Conservation (phyloP, 208 protist species). For the Plasmodiophora brassicae region DNA sequence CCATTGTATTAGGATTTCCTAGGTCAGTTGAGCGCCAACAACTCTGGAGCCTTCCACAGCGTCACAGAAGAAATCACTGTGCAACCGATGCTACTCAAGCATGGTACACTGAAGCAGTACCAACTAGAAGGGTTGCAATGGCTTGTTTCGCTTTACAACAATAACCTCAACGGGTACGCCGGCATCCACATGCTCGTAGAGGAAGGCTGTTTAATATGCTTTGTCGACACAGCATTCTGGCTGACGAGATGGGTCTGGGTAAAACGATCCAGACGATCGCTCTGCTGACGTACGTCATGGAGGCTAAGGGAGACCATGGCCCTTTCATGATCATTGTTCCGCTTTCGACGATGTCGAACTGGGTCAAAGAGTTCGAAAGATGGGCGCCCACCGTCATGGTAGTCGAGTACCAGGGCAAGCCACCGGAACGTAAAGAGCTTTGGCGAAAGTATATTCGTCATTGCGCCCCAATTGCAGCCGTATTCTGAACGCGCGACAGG, state of each 20-base stretch:
- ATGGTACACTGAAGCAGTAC: neutral
- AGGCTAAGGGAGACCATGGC: constrained; percentile 42
- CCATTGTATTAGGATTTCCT: neutral
- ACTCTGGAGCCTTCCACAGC: neutral
- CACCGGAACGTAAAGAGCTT: constrained; percentile 37
- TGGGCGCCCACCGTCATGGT: constrained; percentile 44
- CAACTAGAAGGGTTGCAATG: constrained; percentile 24
- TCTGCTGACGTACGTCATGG: constrained; percentile 47
- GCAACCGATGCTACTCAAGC: neutral
- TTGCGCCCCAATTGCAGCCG: neutral
- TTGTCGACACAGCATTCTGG: constrained; percentile 34
- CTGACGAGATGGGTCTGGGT: constrained; percentile 53
- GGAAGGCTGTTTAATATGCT: neutral
- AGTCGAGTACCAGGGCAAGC: constrained; percentile 47
- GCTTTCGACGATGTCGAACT: constrained; percentile 46
- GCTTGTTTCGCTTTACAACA: constrained; percentile 45
- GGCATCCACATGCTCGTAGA: neutral
- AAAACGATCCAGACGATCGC: constrained; percentile 49
- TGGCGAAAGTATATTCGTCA: neutral
- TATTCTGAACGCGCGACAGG: neutral
- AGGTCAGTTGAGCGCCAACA: constrained; percentile 6
- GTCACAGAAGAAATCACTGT: constrained; percentile 19
- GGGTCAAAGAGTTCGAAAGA: constrained; percentile 37
- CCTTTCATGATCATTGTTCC: constrained; percentile 54
- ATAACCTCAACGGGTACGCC: constrained; percentile 39